Percentiles rank a stretch among this genome's conserved stretches.
Evolutionary conservation across 805 yeast genomes (phyloP).

Genomic region (Yarrowia bubula): DNA sequence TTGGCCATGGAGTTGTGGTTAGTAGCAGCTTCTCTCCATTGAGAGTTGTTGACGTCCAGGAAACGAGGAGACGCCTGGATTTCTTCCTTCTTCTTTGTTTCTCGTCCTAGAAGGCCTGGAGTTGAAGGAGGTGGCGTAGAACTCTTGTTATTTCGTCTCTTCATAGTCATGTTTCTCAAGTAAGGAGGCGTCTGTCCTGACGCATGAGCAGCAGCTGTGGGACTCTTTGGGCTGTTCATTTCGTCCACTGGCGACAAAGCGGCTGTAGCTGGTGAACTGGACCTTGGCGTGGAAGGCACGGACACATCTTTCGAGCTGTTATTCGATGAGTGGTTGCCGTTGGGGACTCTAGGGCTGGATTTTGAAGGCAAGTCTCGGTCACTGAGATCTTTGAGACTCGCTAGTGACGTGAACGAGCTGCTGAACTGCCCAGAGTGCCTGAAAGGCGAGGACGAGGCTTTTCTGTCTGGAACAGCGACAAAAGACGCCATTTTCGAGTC

Average conservation of each 20-base stretch:
- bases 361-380: conserved; percentile 3
- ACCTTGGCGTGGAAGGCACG: background rate
- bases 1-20: background rate
- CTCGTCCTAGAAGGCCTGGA: background rate
- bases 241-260: conserved; percentile 15
- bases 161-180: conserved; percentile 21
- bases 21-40: conserved; percentile 12
- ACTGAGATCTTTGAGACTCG: conserved; percentile 4
- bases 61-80: conserved; percentile 23
- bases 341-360: background rate
- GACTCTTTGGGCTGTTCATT: conserved; percentile 20
- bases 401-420: conserved; percentile 24
- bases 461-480: conserved; percentile 14
- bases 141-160: background rate
- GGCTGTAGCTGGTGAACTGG: conserved; percentile 6
- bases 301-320: background rate
- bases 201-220: background rate
- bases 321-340: background rate
- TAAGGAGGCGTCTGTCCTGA: conserved; percentile 19
- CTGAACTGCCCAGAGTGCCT: conserved; percentile 4
- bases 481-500: conserved; percentile 18
- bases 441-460: conserved; percentile 15
- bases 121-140: background rate
- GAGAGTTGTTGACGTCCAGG: conserved; percentile 19
- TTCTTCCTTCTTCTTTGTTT: background rate